phyloP scores from a whole-genome alignment of 225 moss, liverwort and hornwort species.

The Sphagnum tenellum region DNA sequence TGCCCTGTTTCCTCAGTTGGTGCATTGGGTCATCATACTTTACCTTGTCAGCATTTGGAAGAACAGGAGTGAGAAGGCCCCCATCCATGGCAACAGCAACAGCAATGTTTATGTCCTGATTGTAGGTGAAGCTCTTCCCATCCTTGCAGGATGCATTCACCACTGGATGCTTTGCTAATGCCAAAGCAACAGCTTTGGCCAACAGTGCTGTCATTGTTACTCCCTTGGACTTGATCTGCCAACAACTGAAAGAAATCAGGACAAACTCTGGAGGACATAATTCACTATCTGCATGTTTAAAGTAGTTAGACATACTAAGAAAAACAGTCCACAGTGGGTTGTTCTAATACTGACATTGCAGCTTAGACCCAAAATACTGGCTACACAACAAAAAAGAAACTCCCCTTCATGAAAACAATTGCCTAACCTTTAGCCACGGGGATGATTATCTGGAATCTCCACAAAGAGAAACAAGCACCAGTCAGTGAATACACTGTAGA shows the following conservation, averaged over 20 bases:
- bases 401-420: neutral
- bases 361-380: neutral
- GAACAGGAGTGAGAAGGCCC: constrained; percentile 88
- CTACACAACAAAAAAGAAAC: neutral
- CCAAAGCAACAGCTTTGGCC: constrained; percentile 90
- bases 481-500: neutral
- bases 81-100: constrained; percentile 98
- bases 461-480: too few species aligned
- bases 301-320: too few species aligned
- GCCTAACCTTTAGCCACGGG: too few species aligned
- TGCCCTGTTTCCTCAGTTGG: neutral
- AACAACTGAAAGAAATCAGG: neutral
- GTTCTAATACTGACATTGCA: too few species aligned
- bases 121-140: constrained; percentile 93
- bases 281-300: too few species aligned
- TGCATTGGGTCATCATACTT: too few species aligned
- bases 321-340: too few species aligned
- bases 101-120: constrained; percentile 76
- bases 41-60: constrained; percentile 89
- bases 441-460: too few species aligned
- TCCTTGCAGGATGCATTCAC: constrained; percentile 94
- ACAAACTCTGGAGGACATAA: too few species aligned
- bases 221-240: constrained; percentile 87
- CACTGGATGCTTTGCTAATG: constrained; percentile 83
- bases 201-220: constrained; percentile 98